Evolutionary conservation across 1,139 yeast species (phyloP).

Genomic region (Scheffersomyces stambukii): DNA sequence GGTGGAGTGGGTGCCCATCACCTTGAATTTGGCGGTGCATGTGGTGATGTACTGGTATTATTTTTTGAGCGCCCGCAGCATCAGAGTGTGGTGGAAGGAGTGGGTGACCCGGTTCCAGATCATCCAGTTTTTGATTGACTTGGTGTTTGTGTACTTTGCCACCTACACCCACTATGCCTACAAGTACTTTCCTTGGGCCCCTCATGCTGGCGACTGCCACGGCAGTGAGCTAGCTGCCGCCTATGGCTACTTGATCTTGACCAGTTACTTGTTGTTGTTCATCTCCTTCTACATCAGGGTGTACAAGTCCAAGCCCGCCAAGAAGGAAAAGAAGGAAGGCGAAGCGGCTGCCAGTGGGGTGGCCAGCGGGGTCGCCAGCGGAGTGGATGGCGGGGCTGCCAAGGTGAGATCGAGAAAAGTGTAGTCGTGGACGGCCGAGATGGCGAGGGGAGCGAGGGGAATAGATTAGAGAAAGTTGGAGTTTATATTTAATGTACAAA

Average conservation of each 20-base stretch:
- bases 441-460: too few relatives aligned
- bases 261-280: slow-evolving; percentile 85
- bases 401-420: slow-evolving; percentile 46
- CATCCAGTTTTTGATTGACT: slow-evolving; percentile 86
- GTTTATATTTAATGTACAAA: too few relatives aligned
- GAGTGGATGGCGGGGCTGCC: slow-evolving; percentile 9
- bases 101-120: slow-evolving; percentile 98
- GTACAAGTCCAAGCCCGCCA: slow-evolving; percentile 52
- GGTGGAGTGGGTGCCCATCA: slow-evolving; percentile 93
- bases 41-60: slow-evolving; percentile 98
- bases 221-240: slow-evolving; percentile 93
- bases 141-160: slow-evolving; percentile 87
- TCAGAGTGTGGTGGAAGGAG: slow-evolving; percentile 99
- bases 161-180: slow-evolving; percentile 76
- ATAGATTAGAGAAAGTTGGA: too few relatives aligned
- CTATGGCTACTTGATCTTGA: slow-evolving; percentile 83
- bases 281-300: slow-evolving; percentile 90
- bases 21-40: slow-evolving; percentile 86
- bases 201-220: slow-evolving; percentile 82
- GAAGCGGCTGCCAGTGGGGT: slow-evolving; percentile 15
- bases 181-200: slow-evolving; percentile 57
- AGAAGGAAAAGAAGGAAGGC: slow-evolving; percentile 7
- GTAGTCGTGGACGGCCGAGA: slow-evolving; percentile 12
- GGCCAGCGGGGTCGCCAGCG: too few relatives aligned
- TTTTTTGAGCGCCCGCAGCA: slow-evolving; percentile 88